A percentile compares a stretch with the other conserved stretches of the same genome.
Evolutionary conservation across 1,284 basidiomycete species (phyloP).

Genomic region (Fomitopsis schrenkii): DNA sequence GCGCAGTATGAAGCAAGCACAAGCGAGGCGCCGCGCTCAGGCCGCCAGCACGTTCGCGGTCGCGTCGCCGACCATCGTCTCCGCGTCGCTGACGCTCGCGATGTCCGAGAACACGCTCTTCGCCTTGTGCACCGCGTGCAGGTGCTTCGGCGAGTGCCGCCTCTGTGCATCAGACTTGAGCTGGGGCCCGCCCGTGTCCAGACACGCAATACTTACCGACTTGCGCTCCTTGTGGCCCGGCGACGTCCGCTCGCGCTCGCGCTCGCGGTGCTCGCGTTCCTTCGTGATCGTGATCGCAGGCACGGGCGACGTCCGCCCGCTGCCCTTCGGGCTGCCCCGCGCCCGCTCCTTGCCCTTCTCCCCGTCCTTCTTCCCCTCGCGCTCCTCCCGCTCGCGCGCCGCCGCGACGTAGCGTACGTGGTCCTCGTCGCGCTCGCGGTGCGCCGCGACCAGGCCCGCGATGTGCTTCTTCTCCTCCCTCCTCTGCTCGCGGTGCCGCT

Average conservation of each 20-base stretch:
- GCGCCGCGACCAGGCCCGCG: slow-evolving; percentile 17
- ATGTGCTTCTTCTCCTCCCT: slow-evolving; percentile 14
- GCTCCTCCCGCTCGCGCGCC: slow-evolving; percentile 7
- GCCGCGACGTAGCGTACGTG: slow-evolving; percentile 15
- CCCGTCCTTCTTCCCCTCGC: not conserved
- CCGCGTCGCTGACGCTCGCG: not conserved
- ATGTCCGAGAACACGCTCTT: not conserved
- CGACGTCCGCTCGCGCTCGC: not conserved
- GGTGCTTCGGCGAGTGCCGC: not conserved
- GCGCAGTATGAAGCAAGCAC: not conserved
- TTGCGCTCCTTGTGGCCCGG: not conserved
- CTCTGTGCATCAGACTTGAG: not conserved
- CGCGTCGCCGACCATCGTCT: not conserved
- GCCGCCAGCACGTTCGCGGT: not conserved
- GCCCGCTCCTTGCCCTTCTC: not conserved
- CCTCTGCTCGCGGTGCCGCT: slow-evolving; percentile 13
- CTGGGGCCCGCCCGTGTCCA: not conserved
- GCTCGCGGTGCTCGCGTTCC: not conserved
- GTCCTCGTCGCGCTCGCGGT: slow-evolving; percentile 22
- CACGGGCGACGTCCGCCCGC: not conserved
- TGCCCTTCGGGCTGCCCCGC: not conserved
- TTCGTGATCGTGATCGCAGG: not conserved
- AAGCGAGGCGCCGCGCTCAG: not conserved
- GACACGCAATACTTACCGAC: not conserved
- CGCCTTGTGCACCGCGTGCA: not conserved